Evolutionary conservation across 257 asterid genomes (phyloP).

Genomic region (Scutellaria galericulata): DNA sequence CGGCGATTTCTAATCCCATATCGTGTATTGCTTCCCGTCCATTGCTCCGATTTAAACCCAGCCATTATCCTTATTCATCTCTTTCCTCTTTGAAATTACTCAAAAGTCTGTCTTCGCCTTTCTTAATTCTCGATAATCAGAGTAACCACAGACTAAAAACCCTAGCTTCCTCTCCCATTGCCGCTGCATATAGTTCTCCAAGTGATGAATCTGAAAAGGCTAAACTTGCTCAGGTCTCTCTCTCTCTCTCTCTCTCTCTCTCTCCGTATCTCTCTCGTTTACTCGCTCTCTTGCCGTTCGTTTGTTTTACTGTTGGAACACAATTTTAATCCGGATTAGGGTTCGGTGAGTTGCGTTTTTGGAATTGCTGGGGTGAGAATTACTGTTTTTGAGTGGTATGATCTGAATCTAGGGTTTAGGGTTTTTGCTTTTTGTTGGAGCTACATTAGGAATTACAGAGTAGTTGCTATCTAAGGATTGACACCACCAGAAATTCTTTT

Average conservation of each 20-base stretch:
- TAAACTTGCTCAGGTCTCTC: slow-evolving; percentile 85
- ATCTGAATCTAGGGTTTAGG: slow-evolving; percentile 48
- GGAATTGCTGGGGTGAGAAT: slow-evolving; percentile 26
- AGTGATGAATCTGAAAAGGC: slow-evolving; percentile 75
- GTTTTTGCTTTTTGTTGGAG: slow-evolving; percentile 29
- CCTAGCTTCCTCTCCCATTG: slow-evolving; percentile 52
- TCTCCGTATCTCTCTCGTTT: neutral
- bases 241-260: slow-evolving; percentile 1
- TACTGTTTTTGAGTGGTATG: slow-evolving; percentile 11
- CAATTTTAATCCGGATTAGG: slow-evolving; percentile 16
- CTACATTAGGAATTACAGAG: slow-evolving; percentile 3
- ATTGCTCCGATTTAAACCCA: slow-evolving; percentile 31
- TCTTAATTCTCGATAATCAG: slow-evolving; percentile 36
- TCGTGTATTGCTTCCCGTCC: slow-evolving; percentile 32
- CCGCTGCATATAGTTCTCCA: slow-evolving; percentile 56
- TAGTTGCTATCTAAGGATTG: neutral
- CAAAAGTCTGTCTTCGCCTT: slow-evolving; percentile 45
- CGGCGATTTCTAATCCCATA: slow-evolving; percentile 33
- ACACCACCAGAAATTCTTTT: neutral
- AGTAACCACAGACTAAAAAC: slow-evolving; percentile 39
- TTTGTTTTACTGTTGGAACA: slow-evolving; percentile 9
- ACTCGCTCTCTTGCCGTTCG: neutral
- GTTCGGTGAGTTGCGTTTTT: neutral
- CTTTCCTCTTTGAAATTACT: slow-evolving; percentile 45
- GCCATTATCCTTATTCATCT: slow-evolving; percentile 43